These are phyloP conservation scores for Cylindrodendrum hubeiense DNA, from an alignment of 2,329 filamentous ascomycete species.

Conservation along the genomic window DNA sequence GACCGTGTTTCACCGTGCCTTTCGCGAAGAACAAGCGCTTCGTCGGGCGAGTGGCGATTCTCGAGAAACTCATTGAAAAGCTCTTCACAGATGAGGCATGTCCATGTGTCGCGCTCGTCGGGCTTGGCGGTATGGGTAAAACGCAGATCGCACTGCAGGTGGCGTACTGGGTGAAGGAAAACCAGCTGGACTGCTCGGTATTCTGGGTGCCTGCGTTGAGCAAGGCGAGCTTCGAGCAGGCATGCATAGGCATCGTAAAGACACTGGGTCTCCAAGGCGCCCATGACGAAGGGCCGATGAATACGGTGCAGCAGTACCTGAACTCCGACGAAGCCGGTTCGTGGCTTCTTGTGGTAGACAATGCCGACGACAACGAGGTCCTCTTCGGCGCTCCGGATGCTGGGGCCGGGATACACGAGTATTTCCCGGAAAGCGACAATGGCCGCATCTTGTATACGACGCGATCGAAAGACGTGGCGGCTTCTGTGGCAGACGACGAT, in stretches of 20 bases:
- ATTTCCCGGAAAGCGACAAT: conserved; percentile 49
- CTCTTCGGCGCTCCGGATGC: conserved; percentile 10
- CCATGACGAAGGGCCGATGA: conserved; percentile 70
- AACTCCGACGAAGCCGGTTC: conserved; percentile 42
- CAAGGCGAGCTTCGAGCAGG: conserved; percentile 49
- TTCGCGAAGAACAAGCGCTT: not conserved
- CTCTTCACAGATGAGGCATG: not conserved
- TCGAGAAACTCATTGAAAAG: not conserved
- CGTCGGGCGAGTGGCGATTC: not conserved
- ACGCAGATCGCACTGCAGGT: conserved; percentile 33
- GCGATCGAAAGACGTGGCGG: conserved; percentile 42
- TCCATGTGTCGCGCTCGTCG: not conserved
- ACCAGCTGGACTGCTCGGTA: conserved; percentile 33
- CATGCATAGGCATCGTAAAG: conserved; percentile 40
- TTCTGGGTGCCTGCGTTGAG: conserved; percentile 50
- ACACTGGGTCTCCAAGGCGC: conserved; percentile 45
- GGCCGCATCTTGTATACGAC: conserved; percentile 54
- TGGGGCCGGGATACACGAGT: conserved; percentile 18
- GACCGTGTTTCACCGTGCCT: not conserved
- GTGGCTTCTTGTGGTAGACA: conserved; percentile 58
- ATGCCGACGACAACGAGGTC: conserved; percentile 53
- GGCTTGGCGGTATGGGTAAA: not conserved
- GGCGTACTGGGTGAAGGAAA: conserved; percentile 22
- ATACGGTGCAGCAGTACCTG: conserved; percentile 62
- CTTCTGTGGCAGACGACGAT: not conserved